Conservation (phyloP, 2,329 filamentous ascomycete species). For the Colletotrichum sp. region DNA sequence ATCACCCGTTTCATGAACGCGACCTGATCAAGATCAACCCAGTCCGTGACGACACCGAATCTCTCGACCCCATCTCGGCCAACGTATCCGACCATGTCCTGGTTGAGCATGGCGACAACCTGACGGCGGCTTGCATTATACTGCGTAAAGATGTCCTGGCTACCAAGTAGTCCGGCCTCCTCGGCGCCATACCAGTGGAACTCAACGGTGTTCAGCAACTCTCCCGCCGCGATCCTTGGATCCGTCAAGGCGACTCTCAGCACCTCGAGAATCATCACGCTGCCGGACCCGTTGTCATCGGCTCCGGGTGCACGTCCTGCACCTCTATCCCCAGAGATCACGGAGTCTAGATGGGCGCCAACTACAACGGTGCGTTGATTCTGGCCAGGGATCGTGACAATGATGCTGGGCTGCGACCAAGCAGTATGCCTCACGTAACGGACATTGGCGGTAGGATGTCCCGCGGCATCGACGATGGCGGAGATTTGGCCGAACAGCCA, state of each 20-base stretch:
- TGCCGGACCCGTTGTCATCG: slow-evolving; percentile 77
- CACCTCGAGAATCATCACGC: slow-evolving; percentile 81
- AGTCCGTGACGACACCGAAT: slow-evolving; percentile 46
- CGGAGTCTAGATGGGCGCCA: slow-evolving; percentile 81
- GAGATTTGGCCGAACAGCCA: slow-evolving; percentile 75
- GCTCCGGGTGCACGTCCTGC: slow-evolving; percentile 74
- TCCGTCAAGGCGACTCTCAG: slow-evolving; percentile 73
- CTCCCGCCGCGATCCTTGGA: slow-evolving; percentile 64
- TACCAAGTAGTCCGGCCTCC: slow-evolving; percentile 79
- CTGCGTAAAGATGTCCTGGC: slow-evolving; percentile 54
- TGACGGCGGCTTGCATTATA: slow-evolving; percentile 36
- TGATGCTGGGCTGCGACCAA: slow-evolving; percentile 79
- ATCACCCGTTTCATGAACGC: slow-evolving; percentile 43
- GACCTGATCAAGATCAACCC: slow-evolving; percentile 38
- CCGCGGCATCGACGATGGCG: slow-evolving; percentile 63
- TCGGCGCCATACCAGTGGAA: slow-evolving; percentile 90
- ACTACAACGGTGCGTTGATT: slow-evolving; percentile 74
- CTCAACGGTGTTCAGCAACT: slow-evolving; percentile 76
- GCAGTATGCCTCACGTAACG: slow-evolving; percentile 67
- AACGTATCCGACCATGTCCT: slow-evolving; percentile 49
- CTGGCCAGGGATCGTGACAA: slow-evolving; percentile 80
- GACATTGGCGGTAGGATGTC: slow-evolving; percentile 65
- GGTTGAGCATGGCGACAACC: slow-evolving; percentile 48
- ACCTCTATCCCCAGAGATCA: slow-evolving; percentile 76
- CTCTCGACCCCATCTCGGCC: slow-evolving; percentile 31